A percentile compares a stretch with the other conserved stretches of the same genome.
Conservation (phyloP, 2,329 filamentous ascomycete species). For the Boeremia exigua region DNA sequence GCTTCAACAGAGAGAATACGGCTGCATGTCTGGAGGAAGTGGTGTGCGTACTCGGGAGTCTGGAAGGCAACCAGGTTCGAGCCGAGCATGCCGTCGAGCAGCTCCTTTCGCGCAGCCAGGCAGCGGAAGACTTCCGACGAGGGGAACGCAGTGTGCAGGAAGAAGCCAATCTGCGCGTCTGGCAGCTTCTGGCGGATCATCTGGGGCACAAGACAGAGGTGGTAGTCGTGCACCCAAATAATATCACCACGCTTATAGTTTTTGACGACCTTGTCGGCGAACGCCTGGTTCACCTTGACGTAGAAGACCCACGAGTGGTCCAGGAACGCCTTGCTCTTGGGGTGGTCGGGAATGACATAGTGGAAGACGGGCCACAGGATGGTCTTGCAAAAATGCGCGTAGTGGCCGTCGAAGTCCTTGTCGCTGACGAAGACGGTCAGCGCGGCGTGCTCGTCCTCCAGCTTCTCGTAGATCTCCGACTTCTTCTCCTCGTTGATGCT, state of each 20-base stretch:
- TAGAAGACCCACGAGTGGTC: slow-evolving; percentile 98
- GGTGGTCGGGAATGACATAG: slow-evolving; percentile 96
- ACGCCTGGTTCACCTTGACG: slow-evolving; percentile 88
- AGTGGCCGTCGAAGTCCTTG: slow-evolving; percentile 92
- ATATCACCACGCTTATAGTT: slow-evolving; percentile 94
- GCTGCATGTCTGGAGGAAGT: slow-evolving; percentile 95
- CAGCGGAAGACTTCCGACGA: slow-evolving; percentile 97
- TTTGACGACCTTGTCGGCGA: slow-evolving; percentile 86
- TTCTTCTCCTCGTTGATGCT: slow-evolving; percentile 77
- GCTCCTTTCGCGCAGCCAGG: slow-evolving; percentile 81
- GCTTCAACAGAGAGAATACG: slow-evolving; percentile 89
- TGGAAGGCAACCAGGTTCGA: slow-evolving; percentile 94
- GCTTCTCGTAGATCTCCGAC: slow-evolving; percentile 79
- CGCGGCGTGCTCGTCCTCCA: slow-evolving; percentile 82
- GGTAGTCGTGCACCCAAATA: slow-evolving; percentile 96
- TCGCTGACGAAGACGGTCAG: slow-evolving; percentile 86
- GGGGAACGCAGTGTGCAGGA: slow-evolving; percentile 92
- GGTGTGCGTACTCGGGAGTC: slow-evolving; percentile 88
- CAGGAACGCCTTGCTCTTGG: slow-evolving; percentile 96
- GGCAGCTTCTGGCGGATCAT: slow-evolving; percentile 92
- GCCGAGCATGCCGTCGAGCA: slow-evolving; percentile 90
- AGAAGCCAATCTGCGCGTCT: slow-evolving; percentile 95
- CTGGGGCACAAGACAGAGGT: slow-evolving; percentile 83
- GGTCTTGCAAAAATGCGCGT: slow-evolving; percentile 95
- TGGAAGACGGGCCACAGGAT: slow-evolving; percentile 98